Evolutionary conservation across 495 filamentous ascomycete species (phyloP), one percentile per base, ranked within the genome.

Genomic region (Aspergillus taichungensis): DNA sequence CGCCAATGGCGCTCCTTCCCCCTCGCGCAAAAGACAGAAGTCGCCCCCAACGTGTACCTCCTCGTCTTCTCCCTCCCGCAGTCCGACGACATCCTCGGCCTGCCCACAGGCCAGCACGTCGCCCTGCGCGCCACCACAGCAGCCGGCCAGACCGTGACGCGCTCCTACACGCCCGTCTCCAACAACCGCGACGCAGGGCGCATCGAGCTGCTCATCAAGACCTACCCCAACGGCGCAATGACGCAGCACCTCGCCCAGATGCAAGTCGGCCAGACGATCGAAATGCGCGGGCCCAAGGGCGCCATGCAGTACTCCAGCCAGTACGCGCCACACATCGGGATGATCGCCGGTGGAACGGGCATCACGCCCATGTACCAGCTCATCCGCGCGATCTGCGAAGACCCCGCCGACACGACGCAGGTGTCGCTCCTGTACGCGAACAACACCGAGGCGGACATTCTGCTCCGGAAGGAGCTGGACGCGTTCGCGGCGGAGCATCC

Each of bases 331-430:
- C 47, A 52, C 28, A 62, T 80, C 32, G 67, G 71, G 5, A 69
- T 76, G 61, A 56, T 77, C 12, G 73, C 71, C 3, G 74, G 74
- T 28, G 76, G 76, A 3, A 73, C 74, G 0, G 76, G 75, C 6
- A 76, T 79, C 43, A 79, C 76, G 13, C 76, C 75, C 27, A 75
- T 76, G 67, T 78, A 68, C 56, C 72, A 72, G 49, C 56, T 78
- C 12, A 67, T 77, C 44, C 67, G 69, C 6, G 67, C 68, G 13
- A 76, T 78, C 30, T 71, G 71, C 53, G 66, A 74, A 37, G 67
- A 74, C 41, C 49, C 61, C 1, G 45, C 40, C 11, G 75, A 78
- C 53, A 63, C 55, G 5, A 76, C 75, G 4, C 44, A 68, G 44
- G 52, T 79, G 13, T 60, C 53, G 18, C 60, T 75, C 0, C 45